Base-by-base conservation (phyloP, 2,329 filamentous ascomycete species). In the Westerdykella aurantiaca region DNA sequence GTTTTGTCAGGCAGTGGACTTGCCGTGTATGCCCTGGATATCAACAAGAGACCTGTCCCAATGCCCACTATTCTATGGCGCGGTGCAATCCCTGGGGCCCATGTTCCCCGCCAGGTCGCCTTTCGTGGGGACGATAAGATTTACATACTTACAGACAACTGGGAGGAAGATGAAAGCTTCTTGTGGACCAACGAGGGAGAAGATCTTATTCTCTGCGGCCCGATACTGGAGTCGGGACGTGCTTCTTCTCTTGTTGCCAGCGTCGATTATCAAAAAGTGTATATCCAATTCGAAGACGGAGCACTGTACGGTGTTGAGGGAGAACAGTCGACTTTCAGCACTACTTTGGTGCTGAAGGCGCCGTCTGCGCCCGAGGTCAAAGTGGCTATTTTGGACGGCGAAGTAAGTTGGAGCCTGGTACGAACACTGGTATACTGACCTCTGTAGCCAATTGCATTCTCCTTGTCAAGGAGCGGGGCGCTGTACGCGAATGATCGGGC, bases 401-500 rank as follows among this genome's bases (percentile, higher is more conserved):
- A 62, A 47, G 63, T 61, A 55, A 45, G 53, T 41, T 21, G 2
- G 16, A 5, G 38, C 7, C 2, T 14, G 38, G 23, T 18, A 14
- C 3, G 38, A 7, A 16, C 34, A 6, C 45, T 42, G 11, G 23
- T 44, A 60, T 38, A 17, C 25, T 41, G 22, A 39, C 21, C 6
- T 18, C 13, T 14, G 12, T 49, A 78, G 74, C 52, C 63, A 37
- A 60, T 79, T 33, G 63, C 75, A 9, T 74, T 83, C 47, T 86
- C 88, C 1, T 70, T 96, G 50, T 85, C 88, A 3, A 77, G 80
- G 38, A 85, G 81, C 43, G 93, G 93, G 0, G 77, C 84, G 42
- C 72, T 98, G 0, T 94, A 86, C 61, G 87, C 85, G 34, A 86
- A 90, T 60, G 81, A 83, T 3, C 80, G 77, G 13, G 72, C 86